Evolutionary conservation across 1,284 basidiomycete species (phyloP), one percentile per base, ranked within the genome.

Genomic region (Pseudozyma flocculosa): DNA sequence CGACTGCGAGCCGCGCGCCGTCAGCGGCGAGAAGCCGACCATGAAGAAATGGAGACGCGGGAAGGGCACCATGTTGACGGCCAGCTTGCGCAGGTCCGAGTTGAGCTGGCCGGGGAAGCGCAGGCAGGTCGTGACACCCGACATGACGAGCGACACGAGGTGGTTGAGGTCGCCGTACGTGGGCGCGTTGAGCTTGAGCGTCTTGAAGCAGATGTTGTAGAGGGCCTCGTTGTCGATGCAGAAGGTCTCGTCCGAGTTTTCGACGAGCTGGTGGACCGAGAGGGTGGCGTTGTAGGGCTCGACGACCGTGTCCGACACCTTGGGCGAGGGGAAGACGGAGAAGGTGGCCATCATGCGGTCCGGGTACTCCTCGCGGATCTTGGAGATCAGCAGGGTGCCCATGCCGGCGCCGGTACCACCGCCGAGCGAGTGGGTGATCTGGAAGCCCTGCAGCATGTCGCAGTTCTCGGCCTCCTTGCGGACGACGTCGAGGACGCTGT

Each of bases 121-220:
- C 59, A 95, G 82, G 79, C 88, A 92, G 59, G 92, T 95, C 13
- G 92, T 93, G 79, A 93, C 89, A 79, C 94, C 94, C 46, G 90
- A 92, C 95, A 98, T 98, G 80, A 97, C 95, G 70, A 91, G 86
- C 26, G 92, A 94, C 49, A 98, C 92, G 63, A 98, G 87, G 80
- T 24, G 32, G 61, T 72, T 74, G 51, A 68, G 59, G 52, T 58
- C 56, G 18, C 62, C 70, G 64, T 77, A 75, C 42, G 63, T 68
- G 53, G 75, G 73, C 7, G 69, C 81, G 62, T 86, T 84, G 49
- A 86, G 83, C 78, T 90, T 89, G 59, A 93, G 81, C 8, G 87
- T 87, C 43, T 85, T 83, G 32, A 85, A 82, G 53, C 86, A 86
- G 67, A 95, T 92, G 62, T 93, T 87, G 77, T 93, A 92, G 83